A percentile compares a stretch with the other conserved stretches of the same genome.
Evolutionary conservation across 257 asterid species (phyloP).

Genomic region (Paraleonurus japonicus): DNA sequence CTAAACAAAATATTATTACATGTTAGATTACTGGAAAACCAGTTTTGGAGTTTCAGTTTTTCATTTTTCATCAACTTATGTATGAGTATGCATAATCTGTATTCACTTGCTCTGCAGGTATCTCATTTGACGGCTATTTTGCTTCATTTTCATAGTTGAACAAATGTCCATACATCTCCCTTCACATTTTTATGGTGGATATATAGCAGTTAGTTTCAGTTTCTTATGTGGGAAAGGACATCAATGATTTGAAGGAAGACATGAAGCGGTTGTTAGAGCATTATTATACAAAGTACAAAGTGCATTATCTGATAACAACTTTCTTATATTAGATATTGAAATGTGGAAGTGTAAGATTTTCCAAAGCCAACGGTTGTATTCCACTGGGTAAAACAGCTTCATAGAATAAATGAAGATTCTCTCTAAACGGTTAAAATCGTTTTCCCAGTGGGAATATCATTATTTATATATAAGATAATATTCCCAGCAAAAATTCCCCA

Average conservation of each 20-base stretch:
- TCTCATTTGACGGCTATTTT: background rate
- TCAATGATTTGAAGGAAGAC: background rate
- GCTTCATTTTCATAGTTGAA: conserved; percentile 4
- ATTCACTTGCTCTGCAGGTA: conserved; percentile 25
- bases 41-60: background rate
- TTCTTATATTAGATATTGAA: conserved; percentile 6
- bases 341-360: background rate
- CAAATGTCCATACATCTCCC: background rate
- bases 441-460: background rate
- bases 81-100: background rate
- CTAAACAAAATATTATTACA: background rate
- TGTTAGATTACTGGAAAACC: background rate
- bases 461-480: background rate
- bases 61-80: background rate
- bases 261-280: conserved; percentile 19
- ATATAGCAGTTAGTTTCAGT: conserved; percentile 2
- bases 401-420: conserved; percentile 11
- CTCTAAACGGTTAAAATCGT: background rate
- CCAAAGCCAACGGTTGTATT: conserved; percentile 1
- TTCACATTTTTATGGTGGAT: background rate
- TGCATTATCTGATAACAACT: conserved; percentile 16
- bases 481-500: background rate
- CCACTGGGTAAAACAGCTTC: conserved; percentile 4
- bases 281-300: conserved; percentile 7
- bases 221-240: background rate